Percentiles rank a stretch among this genome's conserved stretches.
Conservation (phyloP, 225 moss, liverwort and hornwort species). For the Lunularia cruciata region DNA sequence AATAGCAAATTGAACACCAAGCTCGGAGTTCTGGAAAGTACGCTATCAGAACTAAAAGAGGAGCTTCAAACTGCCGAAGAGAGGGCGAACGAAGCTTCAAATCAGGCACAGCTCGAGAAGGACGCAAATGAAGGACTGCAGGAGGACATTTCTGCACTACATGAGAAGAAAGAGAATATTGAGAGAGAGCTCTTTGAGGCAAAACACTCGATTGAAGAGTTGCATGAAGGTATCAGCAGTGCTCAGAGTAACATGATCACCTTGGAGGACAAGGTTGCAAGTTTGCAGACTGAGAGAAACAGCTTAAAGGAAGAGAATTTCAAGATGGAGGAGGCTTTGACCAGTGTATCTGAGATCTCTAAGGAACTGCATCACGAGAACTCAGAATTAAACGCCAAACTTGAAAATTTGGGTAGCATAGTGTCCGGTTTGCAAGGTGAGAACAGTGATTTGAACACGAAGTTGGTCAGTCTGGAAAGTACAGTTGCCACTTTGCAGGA, state of each 20-base stretch:
- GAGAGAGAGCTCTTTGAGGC: constrained; percentile 20
- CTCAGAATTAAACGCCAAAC: background rate
- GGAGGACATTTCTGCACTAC: constrained; percentile 11
- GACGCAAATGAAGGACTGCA: constrained; percentile 3
- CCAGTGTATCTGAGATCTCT: constrained; percentile 14
- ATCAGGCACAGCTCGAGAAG: constrained; percentile 1
- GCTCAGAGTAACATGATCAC: constrained; percentile 12
- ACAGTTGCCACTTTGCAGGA: constrained; percentile 14
- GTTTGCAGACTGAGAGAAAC: background rate
- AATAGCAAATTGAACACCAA: constrained; percentile 3
- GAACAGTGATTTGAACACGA: constrained; percentile 4
- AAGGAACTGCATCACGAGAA: constrained; percentile 16
- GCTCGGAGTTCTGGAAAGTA: background rate
- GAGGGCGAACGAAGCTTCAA: constrained; percentile 6
- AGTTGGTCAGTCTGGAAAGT: constrained; percentile 5
- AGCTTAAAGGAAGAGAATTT: constrained; percentile 7
- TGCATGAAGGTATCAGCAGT: constrained; percentile 1
- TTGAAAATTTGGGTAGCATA: background rate
- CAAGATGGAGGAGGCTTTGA: constrained; percentile 11
- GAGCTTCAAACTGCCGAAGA: constrained; percentile 10
- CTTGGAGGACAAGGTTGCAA: constrained; percentile 10
- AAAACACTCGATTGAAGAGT: constrained; percentile 7
- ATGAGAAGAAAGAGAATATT: constrained; percentile 5
- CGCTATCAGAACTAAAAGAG: background rate
- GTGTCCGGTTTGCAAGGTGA: constrained; percentile 7